A percentile compares a stretch with the other conserved stretches of the same genome.
These are phyloP conservation scores for Claviceps spartinae DNA, from an alignment of 2,329 filamentous ascomycete species.

Conservation along the genomic window DNA sequence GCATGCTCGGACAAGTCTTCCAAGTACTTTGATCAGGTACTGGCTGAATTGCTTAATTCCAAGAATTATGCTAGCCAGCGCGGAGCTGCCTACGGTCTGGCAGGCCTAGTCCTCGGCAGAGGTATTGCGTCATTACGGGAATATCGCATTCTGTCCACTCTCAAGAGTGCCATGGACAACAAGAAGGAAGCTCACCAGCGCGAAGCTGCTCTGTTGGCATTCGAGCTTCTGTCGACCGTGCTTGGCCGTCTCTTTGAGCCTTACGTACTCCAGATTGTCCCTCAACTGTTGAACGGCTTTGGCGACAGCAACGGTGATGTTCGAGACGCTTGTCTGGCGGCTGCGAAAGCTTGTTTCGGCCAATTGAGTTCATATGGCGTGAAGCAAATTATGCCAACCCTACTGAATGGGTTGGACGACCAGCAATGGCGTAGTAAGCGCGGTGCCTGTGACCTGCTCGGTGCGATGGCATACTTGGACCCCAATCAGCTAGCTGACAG, in stretches of 20 bases:
- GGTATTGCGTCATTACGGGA: constrained; percentile 73
- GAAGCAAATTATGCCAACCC: constrained; percentile 81
- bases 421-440: constrained; percentile 97
- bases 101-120: constrained; percentile 77
- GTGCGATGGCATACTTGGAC: constrained; percentile 97
- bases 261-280: constrained; percentile 90
- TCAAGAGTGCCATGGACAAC: constrained; percentile 78
- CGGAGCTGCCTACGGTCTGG: constrained; percentile 88
- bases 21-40: constrained; percentile 66
- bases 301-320: constrained; percentile 82
- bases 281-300: constrained; percentile 77
- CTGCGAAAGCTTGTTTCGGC: constrained; percentile 87
- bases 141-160: constrained; percentile 69
- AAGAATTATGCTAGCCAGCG: constrained; percentile 89
- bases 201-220: constrained; percentile 78
- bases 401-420: constrained; percentile 85
- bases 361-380: constrained; percentile 92
- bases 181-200: constrained; percentile 85
- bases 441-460: constrained; percentile 88
- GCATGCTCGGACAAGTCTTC: constrained; percentile 65
- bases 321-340: constrained; percentile 81
- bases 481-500: constrained; percentile 87
- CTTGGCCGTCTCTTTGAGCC: constrained; percentile 87
- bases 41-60: constrained; percentile 69
- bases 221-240: constrained; percentile 77